Conservation (phyloP, 176 grass and related monocot genomes). For the Hordeum vulgare region MorexV3_pseudomolecules_assembly NC_058521.1:530410276-530410775, state of each 20-base stretch:
- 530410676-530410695: constrained; percentile 7
- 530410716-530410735: constrained; percentile 4
- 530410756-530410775: constrained; percentile 38
- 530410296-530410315: background rate
- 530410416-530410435: background rate
- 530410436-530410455: background rate
- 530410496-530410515: background rate
- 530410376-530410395: background rate
- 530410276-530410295: background rate
- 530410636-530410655: too few relatives aligned
- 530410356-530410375: background rate
- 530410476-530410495: constrained; percentile 14
- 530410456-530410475: background rate
- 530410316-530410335: too few relatives aligned
- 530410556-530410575: background rate
- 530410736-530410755: background rate
- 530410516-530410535: background rate
- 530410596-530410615: background rate
- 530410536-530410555: background rate
- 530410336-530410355: background rate
- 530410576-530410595: background rate
- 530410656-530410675: constrained; percentile 16
- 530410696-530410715: background rate
- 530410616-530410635: too few relatives aligned
- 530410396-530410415: background rate